Base-by-base conservation (phyloP, 1,284 basidiomycete species). In the Boletellus sp. region DNA sequence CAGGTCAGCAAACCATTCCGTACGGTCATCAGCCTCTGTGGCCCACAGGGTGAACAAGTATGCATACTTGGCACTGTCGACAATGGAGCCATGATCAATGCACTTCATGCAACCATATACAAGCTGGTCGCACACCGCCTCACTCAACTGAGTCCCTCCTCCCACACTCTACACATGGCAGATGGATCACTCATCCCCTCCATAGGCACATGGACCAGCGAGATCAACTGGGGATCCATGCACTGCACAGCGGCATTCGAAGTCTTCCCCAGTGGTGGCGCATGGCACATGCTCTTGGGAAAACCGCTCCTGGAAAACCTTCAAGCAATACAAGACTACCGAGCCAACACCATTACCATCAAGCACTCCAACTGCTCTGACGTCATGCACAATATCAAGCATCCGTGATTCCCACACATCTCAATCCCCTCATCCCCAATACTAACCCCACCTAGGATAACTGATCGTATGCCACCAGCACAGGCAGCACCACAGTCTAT, bases 161-260 rank as follows among this genome's bases (percentile, higher is more conserved):
- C 8, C 0, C 45, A 48, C 14, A 30, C 32, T 1, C 51, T 69
- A 1, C 25, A 52, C 4, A 66, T 69, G 59, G 67, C 66, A 8
- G 56, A 69, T 42, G 60, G 67, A 0, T 47, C 49, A 0, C 20
- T 65, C 1, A 56, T 63, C 11, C 36, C 40, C 13, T 63, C 59
- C 14, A 5, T 50, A 20, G 61, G 59, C 1, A 36, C 30, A 8
- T 70, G 66, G 64, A 32, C 8, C 8, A 67, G 68, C 14, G 34
- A 2, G 1, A 10, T 52, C 4, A n/a, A 21, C 8, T 45, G 36
- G 41, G 50, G 49, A 2, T 13, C 4, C 0, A 17, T 22, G 17
- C 10, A 17, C 6, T 20, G 20, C 0, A 11, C 21, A 19, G 32
- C 43, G 2, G n/a, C 13, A 3, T 58, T 62, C 16, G 56, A 66